Evolutionary conservation across 78 protist species (phyloP).

Genomic region (Polysphondylium violaceum): DNA sequence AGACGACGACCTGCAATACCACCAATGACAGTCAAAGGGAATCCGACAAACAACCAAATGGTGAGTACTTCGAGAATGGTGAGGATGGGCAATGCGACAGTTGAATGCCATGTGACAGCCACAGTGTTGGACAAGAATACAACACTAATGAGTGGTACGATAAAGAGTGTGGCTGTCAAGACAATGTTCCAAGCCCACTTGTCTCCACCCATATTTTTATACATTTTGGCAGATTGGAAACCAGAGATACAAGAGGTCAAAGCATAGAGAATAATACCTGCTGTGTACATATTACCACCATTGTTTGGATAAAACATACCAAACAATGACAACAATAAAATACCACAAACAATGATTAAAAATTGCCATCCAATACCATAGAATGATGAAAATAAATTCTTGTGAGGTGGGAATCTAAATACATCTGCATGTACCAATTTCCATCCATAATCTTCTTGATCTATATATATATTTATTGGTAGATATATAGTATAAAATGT

Average conservation of each 20-base stretch:
- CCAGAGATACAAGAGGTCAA: slow-evolving; percentile 88
- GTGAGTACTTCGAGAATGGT: slow-evolving; percentile 88
- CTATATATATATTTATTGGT: slow-evolving; percentile 12
- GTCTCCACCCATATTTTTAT: slow-evolving; percentile 89
- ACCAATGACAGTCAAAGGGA: slow-evolving; percentile 96
- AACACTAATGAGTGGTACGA: slow-evolving; percentile 87
- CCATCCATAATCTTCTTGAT: slow-evolving; percentile 98
- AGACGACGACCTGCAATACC: slow-evolving; percentile 93
- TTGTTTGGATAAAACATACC: slow-evolving; percentile 94
- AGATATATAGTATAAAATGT: not conserved
- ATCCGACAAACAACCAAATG: slow-evolving; percentile 87
- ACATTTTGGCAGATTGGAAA: slow-evolving; percentile 84
- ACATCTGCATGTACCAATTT: slow-evolving; percentile 98
- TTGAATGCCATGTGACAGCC: slow-evolving; percentile 88
- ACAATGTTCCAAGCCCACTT: slow-evolving; percentile 96
- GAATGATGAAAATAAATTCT: slow-evolving; percentile 89
- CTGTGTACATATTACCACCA: slow-evolving; percentile 93
- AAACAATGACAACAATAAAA: slow-evolving; percentile 87
- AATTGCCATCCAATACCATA: slow-evolving; percentile 96
- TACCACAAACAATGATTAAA: slow-evolving; percentile 68
- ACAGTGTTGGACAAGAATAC: slow-evolving; percentile 92
- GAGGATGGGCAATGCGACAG: slow-evolving; percentile 95
- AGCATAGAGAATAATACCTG: slow-evolving; percentile 95
- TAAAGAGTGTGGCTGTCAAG: slow-evolving; percentile 87
- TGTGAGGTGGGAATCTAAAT: slow-evolving; percentile 96